Evolutionary conservation across 73 alveolate species (phyloP).

Genomic region (Paramecium pentaurelia): DNA sequence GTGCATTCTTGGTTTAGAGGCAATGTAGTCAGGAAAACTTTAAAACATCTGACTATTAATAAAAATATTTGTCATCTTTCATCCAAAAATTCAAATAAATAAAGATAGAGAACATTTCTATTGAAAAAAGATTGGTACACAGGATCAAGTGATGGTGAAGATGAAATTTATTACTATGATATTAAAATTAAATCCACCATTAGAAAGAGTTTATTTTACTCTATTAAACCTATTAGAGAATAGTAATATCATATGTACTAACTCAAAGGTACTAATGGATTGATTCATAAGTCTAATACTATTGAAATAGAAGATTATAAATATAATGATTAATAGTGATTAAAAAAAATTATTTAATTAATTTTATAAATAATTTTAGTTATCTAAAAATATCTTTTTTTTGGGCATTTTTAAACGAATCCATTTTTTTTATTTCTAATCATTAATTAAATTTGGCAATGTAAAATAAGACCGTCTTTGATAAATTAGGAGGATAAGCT

Average conservation of each 20-base stretch:
- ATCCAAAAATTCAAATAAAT: neutral
- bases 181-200: neutral
- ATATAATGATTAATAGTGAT: neutral
- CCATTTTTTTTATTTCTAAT: neutral
- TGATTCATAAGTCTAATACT: neutral
- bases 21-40: neutral
- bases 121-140: neutral
- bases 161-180: neutral
- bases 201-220: neutral
- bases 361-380: neutral
- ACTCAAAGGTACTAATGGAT: neutral
- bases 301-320: neutral
- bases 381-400: constrained; percentile 13
- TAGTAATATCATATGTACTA: neutral
- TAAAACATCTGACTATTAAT: neutral
- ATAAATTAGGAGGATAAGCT: constrained; percentile 72
- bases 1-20: neutral
- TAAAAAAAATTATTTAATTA: neutral
- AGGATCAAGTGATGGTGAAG: constrained; percentile 1
- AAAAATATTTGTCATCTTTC: neutral
- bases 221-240: neutral
- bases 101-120: neutral
- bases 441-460: constrained; percentile 25
- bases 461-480: constrained; percentile 63
- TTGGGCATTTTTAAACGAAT: neutral